These are phyloP conservation scores for Phytophthora pluvialis DNA, from an alignment of 352 stramenopile species.

Conservation along the genomic window DNA sequence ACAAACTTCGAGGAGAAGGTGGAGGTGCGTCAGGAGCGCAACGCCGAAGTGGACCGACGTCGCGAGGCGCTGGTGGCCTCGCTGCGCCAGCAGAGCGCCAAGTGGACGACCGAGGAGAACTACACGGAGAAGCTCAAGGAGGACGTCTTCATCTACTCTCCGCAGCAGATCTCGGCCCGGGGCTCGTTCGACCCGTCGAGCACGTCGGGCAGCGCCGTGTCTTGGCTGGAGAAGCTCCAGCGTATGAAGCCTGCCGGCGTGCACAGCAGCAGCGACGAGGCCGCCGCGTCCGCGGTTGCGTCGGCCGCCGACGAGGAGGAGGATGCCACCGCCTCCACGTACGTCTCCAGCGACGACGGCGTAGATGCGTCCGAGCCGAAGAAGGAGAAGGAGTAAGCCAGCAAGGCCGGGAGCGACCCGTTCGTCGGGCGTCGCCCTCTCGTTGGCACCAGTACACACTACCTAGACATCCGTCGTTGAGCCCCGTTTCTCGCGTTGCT, in stretches of 20 bases:
- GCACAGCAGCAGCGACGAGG: constrained; percentile 41
- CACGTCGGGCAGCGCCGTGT: constrained; percentile 74
- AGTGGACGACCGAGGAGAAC: constrained; percentile 81
- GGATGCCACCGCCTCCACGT: background rate
- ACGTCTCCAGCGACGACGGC: constrained; percentile 13
- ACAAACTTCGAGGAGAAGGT: constrained; percentile 85
- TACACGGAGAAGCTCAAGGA: constrained; percentile 83
- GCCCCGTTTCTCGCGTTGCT: background rate
- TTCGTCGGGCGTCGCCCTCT: background rate
- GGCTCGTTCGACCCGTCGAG: constrained; percentile 73
- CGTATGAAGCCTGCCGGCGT: constrained; percentile 83
- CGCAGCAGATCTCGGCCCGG: constrained; percentile 69
- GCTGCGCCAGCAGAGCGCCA: constrained; percentile 64
- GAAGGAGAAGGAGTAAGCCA: constrained; percentile 38
- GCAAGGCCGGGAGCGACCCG: background rate
- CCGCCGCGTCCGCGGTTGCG: constrained; percentile 27
- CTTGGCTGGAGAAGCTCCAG: constrained; percentile 89
- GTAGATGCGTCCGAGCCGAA: constrained; percentile 13
- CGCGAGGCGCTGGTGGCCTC: constrained; percentile 67
- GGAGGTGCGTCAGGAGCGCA: constrained; percentile 66
- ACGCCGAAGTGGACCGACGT: constrained; percentile 68
- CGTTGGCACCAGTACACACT: constrained; percentile 33
- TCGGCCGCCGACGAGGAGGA: constrained; percentile 37
- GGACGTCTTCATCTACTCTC: constrained; percentile 87
- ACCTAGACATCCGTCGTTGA: constrained; percentile 23